Evolutionary conservation across 169 alveolate genomes (phyloP), one percentile per base, ranked within the genome.

Genomic region (Amoebophrya sp.): DNA sequence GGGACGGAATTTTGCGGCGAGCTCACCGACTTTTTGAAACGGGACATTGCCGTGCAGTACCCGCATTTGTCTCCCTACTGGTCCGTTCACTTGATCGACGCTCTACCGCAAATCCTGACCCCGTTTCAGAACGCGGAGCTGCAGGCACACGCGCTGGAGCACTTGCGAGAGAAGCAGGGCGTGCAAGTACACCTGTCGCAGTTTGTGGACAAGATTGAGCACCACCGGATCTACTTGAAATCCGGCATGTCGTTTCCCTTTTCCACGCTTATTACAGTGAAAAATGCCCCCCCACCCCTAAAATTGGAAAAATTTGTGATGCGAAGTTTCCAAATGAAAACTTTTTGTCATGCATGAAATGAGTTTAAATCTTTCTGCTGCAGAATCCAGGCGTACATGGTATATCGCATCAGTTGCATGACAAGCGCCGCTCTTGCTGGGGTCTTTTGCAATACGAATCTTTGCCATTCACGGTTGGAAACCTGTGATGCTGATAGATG

Each of bases 111-210:
- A 3, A 18, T 66, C 32, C 83, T 66, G 29, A 25, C 83, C 7
- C 83, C 83, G 39, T 66, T 66, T 25, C 83, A 66, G 35, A 66
- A 66, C 18, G 83, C 83, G 83, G 35, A 66, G 83, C 83, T 66
- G 83, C 83, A 66, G 83, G 35, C 12, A 7, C 83, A 66, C 35
- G 83, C 35, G 1, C 83, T 66, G 83, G 10, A 66, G 29, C 83
- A 66, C 83, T 25, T 66, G 83, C 83, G 83, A 25, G 35, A 66
- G 35, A 66, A 66, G 39, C 83, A 66, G 83, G 83, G 83, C 29
- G 83, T 66, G 83, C 83, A 66, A 25, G 83, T 66, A 25, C 83
- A 66, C 83, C 18, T 66, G 83, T 18, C 29, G 10, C 32, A 66
- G 35, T 12, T 66, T 2, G 83, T 66, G 83, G 83, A 66, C 35